Conservation (phyloP, 2,329 filamentous ascomycete species). For the Cladorrhinum sp. region DNA sequence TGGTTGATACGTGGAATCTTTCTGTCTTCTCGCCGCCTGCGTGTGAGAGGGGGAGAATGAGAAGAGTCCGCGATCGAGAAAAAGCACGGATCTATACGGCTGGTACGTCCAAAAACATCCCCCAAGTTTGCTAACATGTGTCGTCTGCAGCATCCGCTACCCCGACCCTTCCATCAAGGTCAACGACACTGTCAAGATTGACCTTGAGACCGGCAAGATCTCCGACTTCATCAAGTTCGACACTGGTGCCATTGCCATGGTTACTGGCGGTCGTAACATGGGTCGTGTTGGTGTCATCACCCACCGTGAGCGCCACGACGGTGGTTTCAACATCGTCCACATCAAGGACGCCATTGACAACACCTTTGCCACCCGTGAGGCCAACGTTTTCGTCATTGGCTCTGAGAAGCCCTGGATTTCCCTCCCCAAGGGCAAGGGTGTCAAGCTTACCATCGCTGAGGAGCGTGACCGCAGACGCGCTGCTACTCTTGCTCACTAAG, state of each 20-base stretch:
- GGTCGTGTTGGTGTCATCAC: conserved; percentile 99
- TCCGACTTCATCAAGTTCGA: conserved; percentile 98
- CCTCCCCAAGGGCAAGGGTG: conserved; percentile 99
- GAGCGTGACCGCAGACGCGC: conserved; percentile 98
- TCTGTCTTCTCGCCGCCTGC: conserved; percentile 7
- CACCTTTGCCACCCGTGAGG: conserved; percentile 98
- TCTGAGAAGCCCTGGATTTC: conserved; percentile 99
- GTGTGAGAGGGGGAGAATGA: background rate
- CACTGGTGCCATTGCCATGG: conserved; percentile 96
- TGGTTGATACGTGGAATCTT: conserved; percentile 54
- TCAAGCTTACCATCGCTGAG: conserved; percentile 98
- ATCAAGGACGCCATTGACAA: conserved; percentile 99
- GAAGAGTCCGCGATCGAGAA: conserved; percentile 27
- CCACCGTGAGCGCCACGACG: conserved; percentile 99
- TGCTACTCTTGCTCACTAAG: conserved; percentile 47
- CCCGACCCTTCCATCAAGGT: conserved; percentile 98
- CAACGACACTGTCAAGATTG: conserved; percentile 99
- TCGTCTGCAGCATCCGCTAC: conserved; percentile 82
- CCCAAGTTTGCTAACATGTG: conserved; percentile 39
- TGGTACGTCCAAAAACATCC: conserved; percentile 47
- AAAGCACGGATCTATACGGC: conserved; percentile 44
- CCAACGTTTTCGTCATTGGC: conserved; percentile 99
- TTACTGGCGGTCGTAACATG: conserved; percentile 99
- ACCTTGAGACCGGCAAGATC: conserved; percentile 96
- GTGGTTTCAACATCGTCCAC: conserved; percentile 99